Evolutionary conservation across 2,329 filamentous ascomycete genomes (phyloP).

Genomic region (Pestalotiopsis sp.): DNA sequence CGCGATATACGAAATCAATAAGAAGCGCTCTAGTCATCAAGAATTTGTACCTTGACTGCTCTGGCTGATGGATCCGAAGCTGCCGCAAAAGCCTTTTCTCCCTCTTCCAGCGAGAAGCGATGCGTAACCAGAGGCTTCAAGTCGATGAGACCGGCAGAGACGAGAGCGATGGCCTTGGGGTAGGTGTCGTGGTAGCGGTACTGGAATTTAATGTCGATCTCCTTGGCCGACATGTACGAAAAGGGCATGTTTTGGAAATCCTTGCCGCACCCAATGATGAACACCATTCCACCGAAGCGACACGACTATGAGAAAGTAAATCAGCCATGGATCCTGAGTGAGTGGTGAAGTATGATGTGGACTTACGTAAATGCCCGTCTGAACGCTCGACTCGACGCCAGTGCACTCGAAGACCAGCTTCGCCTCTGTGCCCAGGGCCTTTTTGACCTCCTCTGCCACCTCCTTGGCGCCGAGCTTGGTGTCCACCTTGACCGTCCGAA

Average conservation of each 20-base stretch:
- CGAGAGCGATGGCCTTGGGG: not conserved
- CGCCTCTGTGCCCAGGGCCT: not conserved
- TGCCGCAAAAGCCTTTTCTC: not conserved
- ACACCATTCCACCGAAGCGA: slow-evolving; percentile 1
- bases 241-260: not conserved
- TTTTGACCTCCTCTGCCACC: not conserved
- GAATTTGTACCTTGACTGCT: slow-evolving; percentile 2
- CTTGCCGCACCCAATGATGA: slow-evolving; percentile 1
- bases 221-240: not conserved
- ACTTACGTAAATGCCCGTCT: not conserved
- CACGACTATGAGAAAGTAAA: not conserved
- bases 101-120: not conserved
- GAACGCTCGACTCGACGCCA: not conserved
- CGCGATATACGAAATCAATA: not conserved
- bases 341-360: not conserved
- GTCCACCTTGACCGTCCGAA: not conserved
- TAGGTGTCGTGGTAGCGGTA: slow-evolving; percentile 1
- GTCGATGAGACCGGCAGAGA: not conserved
- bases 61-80: not conserved
- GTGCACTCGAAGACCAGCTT: not conserved
- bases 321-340: not conserved
- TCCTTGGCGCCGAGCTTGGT: not conserved
- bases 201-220: not conserved
- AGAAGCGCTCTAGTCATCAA: not conserved
- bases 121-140: not conserved